These are phyloP conservation scores for Dothideomycetes sp. DNA, from an alignment of 2,329 filamentous ascomycete species.

Conservation along the genomic window DNA sequence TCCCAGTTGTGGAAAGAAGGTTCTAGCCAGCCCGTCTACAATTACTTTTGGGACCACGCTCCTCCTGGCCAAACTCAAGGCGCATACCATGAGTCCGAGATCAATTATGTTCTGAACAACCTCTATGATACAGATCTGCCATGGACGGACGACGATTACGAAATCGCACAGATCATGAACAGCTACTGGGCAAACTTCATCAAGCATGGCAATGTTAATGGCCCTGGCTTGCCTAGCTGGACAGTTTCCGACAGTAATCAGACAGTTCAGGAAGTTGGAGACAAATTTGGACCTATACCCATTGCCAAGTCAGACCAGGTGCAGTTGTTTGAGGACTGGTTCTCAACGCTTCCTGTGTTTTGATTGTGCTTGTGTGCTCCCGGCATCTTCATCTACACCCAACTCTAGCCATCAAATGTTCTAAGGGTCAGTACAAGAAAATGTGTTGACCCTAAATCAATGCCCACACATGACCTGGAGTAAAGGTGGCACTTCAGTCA, in stretches of 20 bases:
- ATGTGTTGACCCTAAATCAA: too few species aligned
- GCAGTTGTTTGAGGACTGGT: neutral
- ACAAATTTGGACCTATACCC: neutral
- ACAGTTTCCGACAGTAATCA: neutral
- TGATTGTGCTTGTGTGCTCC: neutral
- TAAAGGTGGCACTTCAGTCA: too few species aligned
- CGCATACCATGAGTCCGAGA: constrained; percentile 28
- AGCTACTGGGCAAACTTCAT: constrained; percentile 26
- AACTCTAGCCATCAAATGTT: too few species aligned
- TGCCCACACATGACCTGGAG: too few species aligned
- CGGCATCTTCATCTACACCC: too few species aligned
- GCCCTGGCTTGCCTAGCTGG: neutral
- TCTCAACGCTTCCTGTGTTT: neutral
- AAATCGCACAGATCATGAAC: constrained; percentile 20
- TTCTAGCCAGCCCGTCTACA: constrained; percentile 19
- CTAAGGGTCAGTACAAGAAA: too few species aligned
- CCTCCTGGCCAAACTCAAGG: constrained; percentile 24
- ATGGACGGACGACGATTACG: constrained; percentile 21
- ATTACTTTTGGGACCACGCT: constrained; percentile 27
- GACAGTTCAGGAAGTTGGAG: neutral
- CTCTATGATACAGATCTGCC: constrained; percentile 22
- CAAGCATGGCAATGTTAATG: constrained; percentile 18
- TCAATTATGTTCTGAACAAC: constrained; percentile 27
- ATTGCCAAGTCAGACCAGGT: neutral
- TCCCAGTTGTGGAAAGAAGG: constrained; percentile 13